Evolutionary conservation across 331 rosid genomes (phyloP), one percentile per base, ranked within the genome.

Genomic region (Stylosanthes scabra): DNA sequence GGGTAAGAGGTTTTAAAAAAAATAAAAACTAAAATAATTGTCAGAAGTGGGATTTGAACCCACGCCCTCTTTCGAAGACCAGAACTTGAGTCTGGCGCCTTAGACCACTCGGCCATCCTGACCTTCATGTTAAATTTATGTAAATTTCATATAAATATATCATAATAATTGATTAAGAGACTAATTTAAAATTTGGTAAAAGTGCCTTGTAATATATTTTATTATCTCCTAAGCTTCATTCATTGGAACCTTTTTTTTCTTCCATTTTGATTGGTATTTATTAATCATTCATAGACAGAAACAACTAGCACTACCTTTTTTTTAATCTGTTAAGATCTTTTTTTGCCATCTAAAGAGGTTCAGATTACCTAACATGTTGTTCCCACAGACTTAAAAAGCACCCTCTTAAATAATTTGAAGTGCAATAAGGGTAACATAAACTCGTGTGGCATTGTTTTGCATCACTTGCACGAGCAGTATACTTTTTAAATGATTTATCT

Each of bases 41-140:
- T 93, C 91, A 93, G 89, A 91, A 91, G 97, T 93, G 96, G 97
- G 98, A 88, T 91, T 91, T 93, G 94, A 91, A 93, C 98, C 97
- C 98, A 91, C 94, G 97, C 96, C 89, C 94, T 89, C 96, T 86
- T 59, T 57, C 88, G 88, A 88, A 46, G 87, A 95, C 93, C 92
- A 91, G 90, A 95, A 90, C 97, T 91, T 94, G 96, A 91, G 97
- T 95, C 97, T 94, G 96, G 96, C 92, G 92, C 97, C 91, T 90
- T 87, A 90, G 96, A 95, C 97, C 97, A 95, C 97, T 91, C 97
- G 96, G 92, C 99, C 97, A 91, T 89, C 97, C 97, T 91, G 92
- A 91, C 96, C 4, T 7, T 0, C 1, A 2, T 1, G 16, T 3
- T 50, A 2, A 3, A 0, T 0, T 0, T 34, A 6, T 20, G 6